Evolutionary conservation across 1,284 basidiomycete species (phyloP).

Genomic region (Boletus mariae): DNA sequence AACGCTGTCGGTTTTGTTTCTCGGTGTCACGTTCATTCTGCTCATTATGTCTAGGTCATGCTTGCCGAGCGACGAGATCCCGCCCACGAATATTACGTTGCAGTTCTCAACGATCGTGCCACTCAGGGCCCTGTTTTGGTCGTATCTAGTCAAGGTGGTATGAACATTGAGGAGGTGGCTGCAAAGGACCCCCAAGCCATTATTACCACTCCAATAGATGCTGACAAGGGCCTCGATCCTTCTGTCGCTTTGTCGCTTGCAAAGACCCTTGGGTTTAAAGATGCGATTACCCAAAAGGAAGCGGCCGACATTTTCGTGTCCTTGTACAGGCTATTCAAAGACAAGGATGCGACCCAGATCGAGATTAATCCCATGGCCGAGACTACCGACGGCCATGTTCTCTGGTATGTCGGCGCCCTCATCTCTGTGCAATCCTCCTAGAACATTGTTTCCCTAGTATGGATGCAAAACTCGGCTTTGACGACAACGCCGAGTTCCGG

Average conservation of each 20-base stretch:
- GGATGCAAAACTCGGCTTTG: constrained; percentile 99
- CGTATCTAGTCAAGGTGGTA: constrained; percentile 90
- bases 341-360: constrained; percentile 99
- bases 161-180: constrained; percentile 99
- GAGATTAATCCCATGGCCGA: constrained; percentile 99
- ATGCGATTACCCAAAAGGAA: constrained; percentile 65
- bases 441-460: constrained; percentile 56
- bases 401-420: constrained; percentile 63
- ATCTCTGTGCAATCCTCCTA: constrained; percentile 1
- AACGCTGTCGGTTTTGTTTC: constrained; percentile 69
- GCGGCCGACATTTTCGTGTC: constrained; percentile 95
- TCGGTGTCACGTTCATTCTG: constrained; percentile 8
- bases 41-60: constrained; percentile 72
- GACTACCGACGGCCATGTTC: constrained; percentile 87
- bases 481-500: constrained; percentile 99
- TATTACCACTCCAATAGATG: constrained; percentile 93
- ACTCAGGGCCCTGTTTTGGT: constrained; percentile 91
- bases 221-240: constrained; percentile 79
- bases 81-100: constrained; percentile 97
- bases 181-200: constrained; percentile 94
- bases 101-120: constrained; percentile 93
- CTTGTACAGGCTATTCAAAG: constrained; percentile 96
- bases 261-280: constrained; percentile 87
- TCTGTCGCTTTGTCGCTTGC: constrained; percentile 77
- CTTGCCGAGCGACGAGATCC: constrained; percentile 93